Conservation (phyloP, 225 moss, liverwort and hornwort genomes). For the Anthoceros angustus region DNA sequence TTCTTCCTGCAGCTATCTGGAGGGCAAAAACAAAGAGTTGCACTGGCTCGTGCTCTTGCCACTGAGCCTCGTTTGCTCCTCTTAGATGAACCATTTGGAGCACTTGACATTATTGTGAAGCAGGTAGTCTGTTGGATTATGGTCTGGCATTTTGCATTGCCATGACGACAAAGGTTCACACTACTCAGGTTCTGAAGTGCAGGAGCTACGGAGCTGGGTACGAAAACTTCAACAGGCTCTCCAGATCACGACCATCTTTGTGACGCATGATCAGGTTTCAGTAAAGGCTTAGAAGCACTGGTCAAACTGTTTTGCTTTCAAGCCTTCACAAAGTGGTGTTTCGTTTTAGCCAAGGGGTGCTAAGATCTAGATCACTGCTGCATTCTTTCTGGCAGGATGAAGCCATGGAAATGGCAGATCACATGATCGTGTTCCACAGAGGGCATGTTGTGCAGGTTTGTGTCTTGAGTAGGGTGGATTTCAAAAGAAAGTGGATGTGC, state of each 20-base stretch:
- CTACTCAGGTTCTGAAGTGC: background rate
- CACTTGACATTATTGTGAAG: slow-evolving; percentile 19
- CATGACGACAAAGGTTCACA: background rate
- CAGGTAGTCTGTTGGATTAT: slow-evolving; percentile 11
- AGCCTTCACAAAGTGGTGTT: background rate
- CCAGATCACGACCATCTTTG: slow-evolving; percentile 25
- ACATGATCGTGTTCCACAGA: slow-evolving; percentile 17
- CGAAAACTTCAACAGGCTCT: slow-evolving; percentile 21
- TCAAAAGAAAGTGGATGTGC: background rate
- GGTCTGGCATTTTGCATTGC: background rate
- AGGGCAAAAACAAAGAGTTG: slow-evolving; percentile 26
- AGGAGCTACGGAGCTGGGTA: slow-evolving; percentile 21
- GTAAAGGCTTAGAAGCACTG: background rate
- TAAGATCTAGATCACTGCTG: too few species aligned
- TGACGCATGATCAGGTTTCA: slow-evolving; percentile 23
- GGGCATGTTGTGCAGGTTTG: slow-evolving; percentile 14
- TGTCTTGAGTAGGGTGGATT: background rate
- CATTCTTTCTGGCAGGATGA: slow-evolving; percentile 8
- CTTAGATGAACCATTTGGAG: slow-evolving; percentile 28
- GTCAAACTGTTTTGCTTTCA: background rate
- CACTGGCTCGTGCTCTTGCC: slow-evolving; percentile 26
- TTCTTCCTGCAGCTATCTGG: slow-evolving; percentile 17
- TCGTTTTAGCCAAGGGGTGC: too few species aligned
- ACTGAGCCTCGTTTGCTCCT: slow-evolving; percentile 25
- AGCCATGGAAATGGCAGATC: slow-evolving; percentile 22